Percentiles rank a stretch among this genome's conserved stretches.
phyloP scores from a whole-genome alignment of 2,329 filamentous ascomycete species.

The Ophiostoma sp. region DNA sequence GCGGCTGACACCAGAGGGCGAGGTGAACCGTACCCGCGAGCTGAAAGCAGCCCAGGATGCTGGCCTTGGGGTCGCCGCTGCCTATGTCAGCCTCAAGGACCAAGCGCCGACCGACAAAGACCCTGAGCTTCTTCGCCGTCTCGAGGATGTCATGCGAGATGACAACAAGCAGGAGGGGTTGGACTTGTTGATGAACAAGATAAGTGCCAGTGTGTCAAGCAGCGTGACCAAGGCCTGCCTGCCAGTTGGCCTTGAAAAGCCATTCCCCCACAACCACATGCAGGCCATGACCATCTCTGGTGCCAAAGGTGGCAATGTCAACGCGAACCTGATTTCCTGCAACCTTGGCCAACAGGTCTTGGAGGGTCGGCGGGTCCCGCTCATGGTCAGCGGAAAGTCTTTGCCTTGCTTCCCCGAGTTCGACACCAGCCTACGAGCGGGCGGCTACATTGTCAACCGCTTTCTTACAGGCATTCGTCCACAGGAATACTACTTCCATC shows the following conservation, averaged over 20 bases:
- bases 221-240: conserved; percentile 77
- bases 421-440: conserved; percentile 84
- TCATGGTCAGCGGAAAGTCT: conserved; percentile 98
- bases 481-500: conserved; percentile 99
- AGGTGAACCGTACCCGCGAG: conserved; percentile 67
- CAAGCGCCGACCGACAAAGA: conserved; percentile 62
- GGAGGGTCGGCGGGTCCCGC: conserved; percentile 88
- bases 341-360: conserved; percentile 96
- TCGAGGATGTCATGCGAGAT: conserved; percentile 89
- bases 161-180: conserved; percentile 87
- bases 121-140: conserved; percentile 69
- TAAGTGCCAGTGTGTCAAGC: conserved; percentile 69
- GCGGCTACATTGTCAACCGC: conserved; percentile 90
- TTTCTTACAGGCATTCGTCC: conserved; percentile 97
- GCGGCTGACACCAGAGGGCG: conserved; percentile 76
- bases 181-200: conserved; percentile 81
- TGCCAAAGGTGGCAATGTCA: conserved; percentile 89
- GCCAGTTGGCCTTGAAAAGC: conserved; percentile 79
- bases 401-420: conserved; percentile 91
- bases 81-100: conserved; percentile 81
- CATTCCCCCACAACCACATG: conserved; percentile 97
- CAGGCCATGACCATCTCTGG: conserved; percentile 97
- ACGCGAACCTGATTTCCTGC: conserved; percentile 96
- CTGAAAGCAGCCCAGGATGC: conserved; percentile 66
- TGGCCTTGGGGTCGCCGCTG: conserved; percentile 77